Evolutionary conservation across 2,329 filamentous ascomycete genomes (phyloP).

Genomic region (Byssochlamys sp.): DNA sequence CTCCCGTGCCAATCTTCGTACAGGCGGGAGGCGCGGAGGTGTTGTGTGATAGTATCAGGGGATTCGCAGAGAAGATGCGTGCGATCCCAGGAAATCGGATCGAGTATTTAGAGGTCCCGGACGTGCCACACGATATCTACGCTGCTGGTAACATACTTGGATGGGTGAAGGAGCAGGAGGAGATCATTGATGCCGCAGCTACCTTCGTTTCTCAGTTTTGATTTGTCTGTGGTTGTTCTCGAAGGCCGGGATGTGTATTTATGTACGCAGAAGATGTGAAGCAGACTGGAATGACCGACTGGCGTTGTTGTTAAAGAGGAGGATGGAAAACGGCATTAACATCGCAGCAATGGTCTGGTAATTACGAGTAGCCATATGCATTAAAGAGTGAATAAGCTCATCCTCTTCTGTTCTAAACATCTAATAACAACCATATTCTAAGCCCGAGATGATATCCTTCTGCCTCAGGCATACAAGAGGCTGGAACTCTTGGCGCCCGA

Average conservation of each 20-base stretch:
- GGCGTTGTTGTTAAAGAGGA: too few relatives aligned
- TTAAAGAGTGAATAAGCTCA: too few relatives aligned
- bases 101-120: constrained; percentile 7
- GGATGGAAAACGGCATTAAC: too few relatives aligned
- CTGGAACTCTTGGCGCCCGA: background rate
- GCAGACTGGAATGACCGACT: too few relatives aligned
- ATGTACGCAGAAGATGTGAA: too few relatives aligned
- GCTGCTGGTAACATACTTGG: constrained; percentile 7
- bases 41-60: constrained; percentile 7
- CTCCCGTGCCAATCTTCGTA: constrained; percentile 9
- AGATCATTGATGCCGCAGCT: background rate
- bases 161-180: constrained; percentile 8
- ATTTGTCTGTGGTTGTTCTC: background rate
- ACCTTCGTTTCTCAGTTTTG: background rate
- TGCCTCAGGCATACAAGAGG: background rate
- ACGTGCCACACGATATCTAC: constrained; percentile 12
- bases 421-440: too few relatives aligned
- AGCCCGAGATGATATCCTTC: too few relatives aligned
- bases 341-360: too few relatives aligned
- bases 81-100: constrained; percentile 1
- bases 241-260: too few relatives aligned
- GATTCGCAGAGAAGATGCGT: background rate
- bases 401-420: too few relatives aligned
- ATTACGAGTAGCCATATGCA: too few relatives aligned
- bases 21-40: constrained; percentile 9